phyloP scores from a whole-genome alignment of 306 rosid genomes.

The Fragaria iinumae region DNA sequence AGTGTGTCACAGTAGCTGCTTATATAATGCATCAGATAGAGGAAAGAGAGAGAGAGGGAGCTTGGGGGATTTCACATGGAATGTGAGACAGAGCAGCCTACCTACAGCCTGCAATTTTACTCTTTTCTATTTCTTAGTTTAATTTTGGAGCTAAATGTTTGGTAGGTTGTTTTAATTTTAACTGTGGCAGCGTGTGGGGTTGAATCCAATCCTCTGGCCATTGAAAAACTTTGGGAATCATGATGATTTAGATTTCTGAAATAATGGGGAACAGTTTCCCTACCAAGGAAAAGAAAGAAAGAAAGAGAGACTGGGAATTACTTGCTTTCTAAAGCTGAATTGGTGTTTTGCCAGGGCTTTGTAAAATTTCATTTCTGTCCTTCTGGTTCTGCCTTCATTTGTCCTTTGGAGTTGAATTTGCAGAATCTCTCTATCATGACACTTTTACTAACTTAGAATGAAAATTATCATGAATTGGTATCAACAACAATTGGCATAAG shows the following conservation, averaged over 20 bases:
- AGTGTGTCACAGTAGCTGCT: constrained; percentile 34
- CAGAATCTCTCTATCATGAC: background rate
- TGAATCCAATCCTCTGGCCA: constrained; percentile 30
- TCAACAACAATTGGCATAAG: too few species aligned
- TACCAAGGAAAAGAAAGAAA: constrained; percentile 17
- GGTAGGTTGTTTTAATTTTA: constrained; percentile 20
- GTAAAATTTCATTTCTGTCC: background rate
- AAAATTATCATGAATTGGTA: too few species aligned
- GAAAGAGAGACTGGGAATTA: background rate
- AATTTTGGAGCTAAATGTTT: background rate
- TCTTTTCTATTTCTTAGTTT: background rate
- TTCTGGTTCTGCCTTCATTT: background rate
- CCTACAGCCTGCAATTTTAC: background rate
- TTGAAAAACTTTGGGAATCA: constrained; percentile 29
- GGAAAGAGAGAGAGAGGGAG: background rate
- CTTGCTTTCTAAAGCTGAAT: too few species aligned
- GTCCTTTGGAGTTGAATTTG: background rate
- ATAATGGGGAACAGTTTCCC: constrained; percentile 29
- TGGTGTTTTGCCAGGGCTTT: background rate
- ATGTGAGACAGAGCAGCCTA: constrained; percentile 20
- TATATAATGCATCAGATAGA: constrained; percentile 41
- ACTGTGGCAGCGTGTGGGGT: constrained; percentile 42
- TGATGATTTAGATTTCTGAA: constrained; percentile 29
- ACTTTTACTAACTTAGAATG: too few species aligned
- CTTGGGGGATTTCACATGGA: constrained; percentile 29